A percentile compares a stretch with the other conserved stretches of the same genome.
Evolutionary conservation across 2,329 filamentous ascomycete genomes (phyloP).

Genomic region (Aspergillus pseudoviridinutans): DNA sequence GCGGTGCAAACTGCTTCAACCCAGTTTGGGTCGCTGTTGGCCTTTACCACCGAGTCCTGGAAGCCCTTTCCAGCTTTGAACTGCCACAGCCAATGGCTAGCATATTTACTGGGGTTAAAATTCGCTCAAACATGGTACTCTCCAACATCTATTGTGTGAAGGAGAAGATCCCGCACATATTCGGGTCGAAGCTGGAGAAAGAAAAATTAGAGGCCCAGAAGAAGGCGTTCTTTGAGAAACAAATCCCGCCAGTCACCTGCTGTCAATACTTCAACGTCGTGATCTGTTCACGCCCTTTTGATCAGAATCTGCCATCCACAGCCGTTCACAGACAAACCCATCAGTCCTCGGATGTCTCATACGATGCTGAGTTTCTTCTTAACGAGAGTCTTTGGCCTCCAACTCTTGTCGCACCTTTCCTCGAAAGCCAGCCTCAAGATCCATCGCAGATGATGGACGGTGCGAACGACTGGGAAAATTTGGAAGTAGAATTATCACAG

Average conservation of each 20-base stretch:
- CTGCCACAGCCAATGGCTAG: not conserved
- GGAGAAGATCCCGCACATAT: not conserved
- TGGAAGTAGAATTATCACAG: not conserved
- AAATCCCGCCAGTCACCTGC: conserved; percentile 6
- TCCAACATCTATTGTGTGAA: not conserved
- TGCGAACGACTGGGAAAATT: not conserved
- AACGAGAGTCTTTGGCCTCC: not conserved
- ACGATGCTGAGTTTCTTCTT: not conserved
- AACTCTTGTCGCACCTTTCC: not conserved
- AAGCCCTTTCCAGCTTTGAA: conserved; percentile 6
- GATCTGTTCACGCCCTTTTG: not conserved
- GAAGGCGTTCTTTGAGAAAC: not conserved
- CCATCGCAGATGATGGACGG: not conserved
- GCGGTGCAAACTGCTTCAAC: conserved; percentile 1
- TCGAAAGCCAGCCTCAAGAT: not conserved
- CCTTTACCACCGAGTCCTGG: conserved; percentile 14
- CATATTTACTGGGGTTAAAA: conserved; percentile 5
- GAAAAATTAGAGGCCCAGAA: not conserved
- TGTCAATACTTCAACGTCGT: conserved; percentile 2
- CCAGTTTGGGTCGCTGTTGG: conserved; percentile 15
- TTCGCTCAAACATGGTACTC: conserved; percentile 1
- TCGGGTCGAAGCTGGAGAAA: not conserved
- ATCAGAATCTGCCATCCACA: not conserved
- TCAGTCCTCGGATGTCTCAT: not conserved
- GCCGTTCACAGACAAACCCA: not conserved